Evolutionary conservation across 2,329 filamentous ascomycete species (phyloP), one percentile per base, ranked within the genome.

Genomic region (Leptoxyphium fumago): DNA sequence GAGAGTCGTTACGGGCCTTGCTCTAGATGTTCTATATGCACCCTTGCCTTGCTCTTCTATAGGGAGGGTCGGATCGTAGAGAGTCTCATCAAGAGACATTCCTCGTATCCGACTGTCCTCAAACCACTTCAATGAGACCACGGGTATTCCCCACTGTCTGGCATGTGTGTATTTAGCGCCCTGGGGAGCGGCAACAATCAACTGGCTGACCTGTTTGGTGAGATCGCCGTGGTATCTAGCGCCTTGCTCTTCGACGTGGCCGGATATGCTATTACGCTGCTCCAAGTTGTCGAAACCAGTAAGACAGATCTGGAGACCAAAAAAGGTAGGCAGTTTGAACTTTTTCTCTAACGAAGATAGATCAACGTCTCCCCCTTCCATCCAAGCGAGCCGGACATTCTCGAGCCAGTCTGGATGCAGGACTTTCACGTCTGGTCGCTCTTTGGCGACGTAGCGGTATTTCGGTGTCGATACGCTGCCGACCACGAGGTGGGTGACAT

Each of bases 401-500:
- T 89, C 79, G 41, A 98, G 74, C 84, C 87, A 98, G 56, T 77
- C 74, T n/a, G 81, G 76, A 38, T 76, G 76, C 67, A 98, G 80
- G 41, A 87, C 80, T 59, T 78, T 79, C 56, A 98, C 80, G 57
- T 98, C 91, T 40, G 82, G 78, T 43, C 91, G 77, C 61, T 89
- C 83, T 58, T 81, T 84, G 43, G 89, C 91, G 56, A 96, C 89
- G 70, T 94, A 94, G 62, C 80, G 82, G 65, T 98, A 98, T 64
- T 98, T 98, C 41, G 83, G 78, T 1, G 89, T 96, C 60, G 89
- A 77, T 56, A 86, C 83, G 55, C 84, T 80, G 61, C 88, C 91
- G 48, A 94, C 85, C 50, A 98, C 75, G 40, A 98, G 78, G 67
- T 98, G 91, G 5, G 91, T 96, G 40, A 94, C 86, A 61, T 95